Conservation (phyloP, 1,284 basidiomycete genomes). For the Sporisorium exsertum region DNA sequence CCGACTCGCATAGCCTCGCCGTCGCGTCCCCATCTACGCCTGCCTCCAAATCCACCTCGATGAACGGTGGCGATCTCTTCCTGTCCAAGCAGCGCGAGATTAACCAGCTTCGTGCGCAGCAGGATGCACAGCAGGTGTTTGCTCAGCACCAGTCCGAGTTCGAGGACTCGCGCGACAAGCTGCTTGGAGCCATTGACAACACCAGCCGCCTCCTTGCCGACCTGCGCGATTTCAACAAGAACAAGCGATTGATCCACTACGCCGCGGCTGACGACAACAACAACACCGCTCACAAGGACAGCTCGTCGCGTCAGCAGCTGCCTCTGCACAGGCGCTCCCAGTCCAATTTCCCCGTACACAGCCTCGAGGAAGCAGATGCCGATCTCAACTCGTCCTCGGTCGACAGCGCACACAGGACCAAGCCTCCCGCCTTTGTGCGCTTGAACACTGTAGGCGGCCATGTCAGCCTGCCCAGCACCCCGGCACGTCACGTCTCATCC, state of each 20-base stretch:
- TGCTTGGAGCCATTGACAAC: conserved; percentile 76
- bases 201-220: conserved; percentile 79
- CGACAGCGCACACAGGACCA: conserved; percentile 23
- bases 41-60: conserved; percentile 11
- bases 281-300: conserved; percentile 7
- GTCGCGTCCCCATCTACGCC: conserved; percentile 39
- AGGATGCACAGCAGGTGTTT: conserved; percentile 40
- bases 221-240: conserved; percentile 83
- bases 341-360: conserved; percentile 28
- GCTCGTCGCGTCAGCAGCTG: conserved; percentile 17
- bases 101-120: conserved; percentile 14
- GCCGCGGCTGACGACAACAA: conserved; percentile 71
- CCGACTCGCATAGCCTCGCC: conserved; percentile 25
- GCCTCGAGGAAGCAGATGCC: conserved; percentile 39
- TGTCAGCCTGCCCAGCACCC: conserved; percentile 48
- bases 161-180: conserved; percentile 45
- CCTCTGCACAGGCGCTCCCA: conserved; percentile 32
- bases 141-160: conserved; percentile 48
- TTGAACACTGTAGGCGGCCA: conserved; percentile 40
- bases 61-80: conserved; percentile 35
- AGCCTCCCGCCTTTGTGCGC: conserved; percentile 40
- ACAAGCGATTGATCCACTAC: conserved; percentile 87
- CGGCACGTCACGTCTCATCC: conserved; percentile 20
- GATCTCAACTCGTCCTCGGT: conserved; percentile 11
- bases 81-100: conserved; percentile 34